These are phyloP conservation scores for Knufia fluminis DNA, from an alignment of 2,329 filamentous ascomycete genomes.

Conservation along the genomic window DNA sequence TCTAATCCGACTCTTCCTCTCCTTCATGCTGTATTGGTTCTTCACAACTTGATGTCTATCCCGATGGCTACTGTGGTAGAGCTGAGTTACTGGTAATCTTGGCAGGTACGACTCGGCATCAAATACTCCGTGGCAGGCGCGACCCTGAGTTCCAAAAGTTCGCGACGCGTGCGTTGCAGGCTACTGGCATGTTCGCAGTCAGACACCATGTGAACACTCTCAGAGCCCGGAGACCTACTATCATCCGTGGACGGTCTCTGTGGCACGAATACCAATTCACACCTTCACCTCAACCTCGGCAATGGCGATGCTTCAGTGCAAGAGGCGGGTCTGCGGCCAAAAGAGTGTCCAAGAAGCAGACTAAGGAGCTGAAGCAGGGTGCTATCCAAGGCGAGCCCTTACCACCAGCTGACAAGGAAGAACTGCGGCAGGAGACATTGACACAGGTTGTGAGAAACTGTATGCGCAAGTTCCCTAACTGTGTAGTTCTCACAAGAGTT, in stretches of 20 bases:
- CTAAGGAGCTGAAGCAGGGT: constrained; percentile 49
- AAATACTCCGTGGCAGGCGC: background rate
- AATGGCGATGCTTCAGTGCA: background rate
- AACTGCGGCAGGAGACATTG: constrained; percentile 63
- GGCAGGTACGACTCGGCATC: background rate
- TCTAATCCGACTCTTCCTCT: too few relatives aligned
- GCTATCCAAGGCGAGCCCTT: constrained; percentile 37
- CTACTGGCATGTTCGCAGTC: background rate
- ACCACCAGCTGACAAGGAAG: constrained; percentile 35
- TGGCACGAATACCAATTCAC: background rate
- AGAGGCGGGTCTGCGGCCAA: constrained; percentile 11
- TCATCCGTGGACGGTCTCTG: background rate
- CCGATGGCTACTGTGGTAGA: too few relatives aligned
- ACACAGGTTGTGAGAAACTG: constrained; percentile 78
- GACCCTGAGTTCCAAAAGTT: background rate
- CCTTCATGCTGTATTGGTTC: too few relatives aligned
- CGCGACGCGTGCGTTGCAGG: background rate
- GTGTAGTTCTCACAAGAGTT: constrained; percentile 82
- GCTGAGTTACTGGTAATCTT: too few relatives aligned
- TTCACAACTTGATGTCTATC: too few relatives aligned
- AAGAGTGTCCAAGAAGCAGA: constrained; percentile 24
- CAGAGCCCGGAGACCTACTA: background rate
- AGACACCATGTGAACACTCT: background rate
- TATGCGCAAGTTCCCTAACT: constrained; percentile 84
- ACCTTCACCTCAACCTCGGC: background rate